Conservation (phyloP, 75 land plant genomes). For the Picea sitchensis region DNA sequence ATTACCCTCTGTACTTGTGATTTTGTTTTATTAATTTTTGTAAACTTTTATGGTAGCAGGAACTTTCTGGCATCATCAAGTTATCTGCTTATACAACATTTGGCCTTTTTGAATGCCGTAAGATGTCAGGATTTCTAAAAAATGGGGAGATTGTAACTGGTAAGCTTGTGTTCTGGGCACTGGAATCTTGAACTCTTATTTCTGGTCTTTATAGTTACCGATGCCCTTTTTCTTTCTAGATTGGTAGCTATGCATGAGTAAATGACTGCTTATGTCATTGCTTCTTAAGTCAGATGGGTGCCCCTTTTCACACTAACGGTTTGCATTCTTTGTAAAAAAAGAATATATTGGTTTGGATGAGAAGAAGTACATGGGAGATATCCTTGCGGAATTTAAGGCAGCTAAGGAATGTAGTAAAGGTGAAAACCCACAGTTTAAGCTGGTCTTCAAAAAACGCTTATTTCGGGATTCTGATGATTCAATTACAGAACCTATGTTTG, state of each 20-base stretch:
- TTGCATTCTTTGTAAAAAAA: slow-evolving; percentile 12
- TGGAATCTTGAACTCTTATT: neutral
- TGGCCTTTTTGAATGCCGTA: slow-evolving; percentile 15
- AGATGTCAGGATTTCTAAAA: slow-evolving; percentile 11
- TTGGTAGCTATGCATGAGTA: slow-evolving; percentile 1
- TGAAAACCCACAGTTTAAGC: slow-evolving; percentile 22
- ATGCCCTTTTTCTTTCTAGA: neutral
- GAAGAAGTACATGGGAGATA: slow-evolving; percentile 28
- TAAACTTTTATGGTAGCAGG: slow-evolving; percentile 9
- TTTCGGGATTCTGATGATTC: slow-evolving; percentile 28
- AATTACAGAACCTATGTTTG: slow-evolving; percentile 24
- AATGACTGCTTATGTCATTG: too few relatives aligned
- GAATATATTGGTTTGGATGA: slow-evolving; percentile 27
- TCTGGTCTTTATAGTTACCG: neutral
- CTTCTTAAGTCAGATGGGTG: neutral
- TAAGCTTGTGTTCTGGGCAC: slow-evolving; percentile 1
- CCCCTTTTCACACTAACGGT: neutral
- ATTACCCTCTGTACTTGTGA: too few relatives aligned
- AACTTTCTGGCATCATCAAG: slow-evolving; percentile 21
- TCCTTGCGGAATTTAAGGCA: slow-evolving; percentile 23
- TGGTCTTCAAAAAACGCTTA: slow-evolving; percentile 26
- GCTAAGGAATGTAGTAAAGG: slow-evolving; percentile 21
- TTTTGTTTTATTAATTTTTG: neutral
- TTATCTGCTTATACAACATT: slow-evolving; percentile 20
- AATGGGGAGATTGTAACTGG: slow-evolving; percentile 5